Evolutionary conservation across 2,329 filamentous ascomycete species (phyloP), one percentile per base, ranked within the genome.

Genomic region (Colletotrichum sublineola): DNA sequence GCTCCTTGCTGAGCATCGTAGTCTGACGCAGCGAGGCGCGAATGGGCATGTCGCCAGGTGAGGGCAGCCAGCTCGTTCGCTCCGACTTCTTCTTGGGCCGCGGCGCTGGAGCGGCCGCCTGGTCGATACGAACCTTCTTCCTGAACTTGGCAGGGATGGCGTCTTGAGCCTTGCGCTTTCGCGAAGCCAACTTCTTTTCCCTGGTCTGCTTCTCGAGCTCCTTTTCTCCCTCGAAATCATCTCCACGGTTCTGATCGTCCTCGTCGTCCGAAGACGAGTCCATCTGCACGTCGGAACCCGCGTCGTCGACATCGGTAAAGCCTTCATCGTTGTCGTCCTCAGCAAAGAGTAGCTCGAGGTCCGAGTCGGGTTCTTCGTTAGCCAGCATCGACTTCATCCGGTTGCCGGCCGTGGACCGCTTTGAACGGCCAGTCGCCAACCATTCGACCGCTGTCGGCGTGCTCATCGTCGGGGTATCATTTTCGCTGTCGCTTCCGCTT

Each of bases 241-340:
- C 88, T 67, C 81, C 83, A 48, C 83, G 81, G 71, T 92, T 86
- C 63, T 90, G 91, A 70, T 94, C 92, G 73, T 97, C 94, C 61
- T 96, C 94, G 58, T 95, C 93, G 75, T 94, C 93, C 0, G 91
- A 94, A 0, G 94, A 97, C 18, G 93, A 95, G 77, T 97, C 94
- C 85, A 98, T 92, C 58, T 94, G 91, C 76, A 94, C 91, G 79
- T 98, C 96, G 1, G 92, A 94, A 2, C 85, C 89, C 66, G 89
- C 88, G 14, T 87, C 88, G 57, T 90, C 91, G 8, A 87, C 89
- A 77, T 95, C 92, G 66, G 90, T 91, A 82, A 95, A 92, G 74
- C 92, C 88, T 70, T 86, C 86, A 77, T 93, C 91, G 71, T 92
- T 86, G 68, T 90, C 93, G 72, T 92, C 90, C 79, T 94, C 92